These are phyloP conservation scores for Aspergillus sparsus DNA, from an alignment of 495 filamentous ascomycete species.

Conservation along the genomic window DNA sequence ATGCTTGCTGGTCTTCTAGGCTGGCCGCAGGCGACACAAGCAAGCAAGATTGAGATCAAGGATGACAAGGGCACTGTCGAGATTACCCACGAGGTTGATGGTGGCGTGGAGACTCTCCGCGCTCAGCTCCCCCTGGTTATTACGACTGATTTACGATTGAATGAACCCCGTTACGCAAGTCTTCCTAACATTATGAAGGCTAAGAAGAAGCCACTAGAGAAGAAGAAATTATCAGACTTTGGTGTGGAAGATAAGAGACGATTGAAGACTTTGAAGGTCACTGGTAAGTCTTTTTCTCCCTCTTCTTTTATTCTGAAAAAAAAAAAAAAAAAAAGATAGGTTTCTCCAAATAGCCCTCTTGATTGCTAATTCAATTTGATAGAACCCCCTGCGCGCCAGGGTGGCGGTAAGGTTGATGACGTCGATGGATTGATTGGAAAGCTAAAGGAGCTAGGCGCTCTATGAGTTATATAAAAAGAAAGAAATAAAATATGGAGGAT, in stretches of 20 bases:
- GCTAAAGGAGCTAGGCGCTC: slow-evolving; percentile 92
- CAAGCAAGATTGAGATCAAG: slow-evolving; percentile 74
- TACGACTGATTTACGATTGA: slow-evolving; percentile 92
- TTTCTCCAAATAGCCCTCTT: not conserved
- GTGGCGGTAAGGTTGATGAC: slow-evolving; percentile 94
- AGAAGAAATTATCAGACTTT: slow-evolving; percentile 80
- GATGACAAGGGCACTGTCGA: slow-evolving; percentile 57
- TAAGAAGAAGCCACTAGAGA: slow-evolving; percentile 98
- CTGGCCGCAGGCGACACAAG: slow-evolving; percentile 95
- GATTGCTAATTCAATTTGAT: slow-evolving; percentile 7
- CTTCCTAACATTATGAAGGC: slow-evolving; percentile 99
- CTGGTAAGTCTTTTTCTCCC: slow-evolving; percentile 54
- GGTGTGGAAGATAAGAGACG: slow-evolving; percentile 71
- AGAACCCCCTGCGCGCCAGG: slow-evolving; percentile 88
- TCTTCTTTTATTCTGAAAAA: slow-evolving; percentile 7
- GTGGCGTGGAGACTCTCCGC: slow-evolving; percentile 85
- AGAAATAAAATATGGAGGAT: not conserved
- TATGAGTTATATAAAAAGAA: slow-evolving; percentile 51
- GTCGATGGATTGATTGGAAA: slow-evolving; percentile 89
- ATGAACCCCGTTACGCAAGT: slow-evolving; percentile 92
- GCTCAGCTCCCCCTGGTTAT: slow-evolving; percentile 86
- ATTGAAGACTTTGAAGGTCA: slow-evolving; percentile 86
- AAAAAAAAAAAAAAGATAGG: not conserved
- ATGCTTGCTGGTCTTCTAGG: slow-evolving; percentile 92
- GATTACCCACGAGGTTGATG: slow-evolving; percentile 91